Conservation (phyloP, 345 rosid genomes). For the Moricandia arvensis region DNA sequence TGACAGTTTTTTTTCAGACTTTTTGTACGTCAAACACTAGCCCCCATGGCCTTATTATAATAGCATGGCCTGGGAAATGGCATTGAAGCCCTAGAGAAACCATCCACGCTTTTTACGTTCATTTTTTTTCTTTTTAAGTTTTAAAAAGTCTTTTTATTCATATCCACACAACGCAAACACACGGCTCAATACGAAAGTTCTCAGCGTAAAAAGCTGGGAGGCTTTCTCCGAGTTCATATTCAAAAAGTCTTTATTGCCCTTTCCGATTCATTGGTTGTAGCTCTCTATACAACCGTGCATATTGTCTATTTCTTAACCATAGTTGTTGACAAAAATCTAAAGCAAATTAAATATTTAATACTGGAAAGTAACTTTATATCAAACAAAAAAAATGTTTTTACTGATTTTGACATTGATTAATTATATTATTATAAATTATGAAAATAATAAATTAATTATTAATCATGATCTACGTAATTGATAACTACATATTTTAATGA, state of each 20-base stretch:
- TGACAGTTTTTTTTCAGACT: conserved; percentile 35
- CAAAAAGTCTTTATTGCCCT: conserved; percentile 11
- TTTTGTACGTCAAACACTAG: conserved; percentile 27
- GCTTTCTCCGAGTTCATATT: conserved; percentile 27
- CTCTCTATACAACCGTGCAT: not conserved
- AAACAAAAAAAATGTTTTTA: too few species aligned
- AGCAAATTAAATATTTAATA: not conserved
- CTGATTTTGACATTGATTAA: not conserved
- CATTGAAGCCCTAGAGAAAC: conserved; percentile 21
- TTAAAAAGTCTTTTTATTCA: not conserved
- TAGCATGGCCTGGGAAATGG: conserved; percentile 26
- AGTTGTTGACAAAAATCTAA: not conserved
- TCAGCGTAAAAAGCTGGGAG: conserved; percentile 34
- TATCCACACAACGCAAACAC: conserved; percentile 16
- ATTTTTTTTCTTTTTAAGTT: not conserved
- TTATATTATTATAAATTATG: not conserved
- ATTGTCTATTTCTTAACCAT: too few species aligned
- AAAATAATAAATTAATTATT: not conserved
- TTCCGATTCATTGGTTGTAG: not conserved
- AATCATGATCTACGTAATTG: not conserved
- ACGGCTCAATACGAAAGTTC: conserved; percentile 33
- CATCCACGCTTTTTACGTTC: conserved; percentile 34
- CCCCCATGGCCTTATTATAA: conserved; percentile 27
- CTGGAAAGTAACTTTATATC: too few species aligned
- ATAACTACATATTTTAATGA: too few species aligned